Conservation (phyloP, 2,329 filamentous ascomycete genomes). For the Alternaria metachromatica region DNA sequence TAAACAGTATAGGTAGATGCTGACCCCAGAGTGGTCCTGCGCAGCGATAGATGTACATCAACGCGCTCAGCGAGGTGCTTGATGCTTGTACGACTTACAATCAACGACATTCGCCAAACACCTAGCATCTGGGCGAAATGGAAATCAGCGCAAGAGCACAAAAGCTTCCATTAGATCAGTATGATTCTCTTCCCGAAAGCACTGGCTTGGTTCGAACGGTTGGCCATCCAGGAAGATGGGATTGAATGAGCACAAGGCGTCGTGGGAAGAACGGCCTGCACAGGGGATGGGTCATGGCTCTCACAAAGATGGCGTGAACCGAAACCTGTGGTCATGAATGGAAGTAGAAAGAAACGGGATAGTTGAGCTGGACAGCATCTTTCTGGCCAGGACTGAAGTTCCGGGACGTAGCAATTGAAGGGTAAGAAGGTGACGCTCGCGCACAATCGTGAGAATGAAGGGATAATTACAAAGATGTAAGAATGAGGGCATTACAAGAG, state of each 20-base stretch:
- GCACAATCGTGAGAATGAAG: background rate
- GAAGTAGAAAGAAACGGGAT: background rate
- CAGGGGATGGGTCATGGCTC: background rate
- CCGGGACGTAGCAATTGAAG: background rate
- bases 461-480: background rate
- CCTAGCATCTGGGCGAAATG: background rate
- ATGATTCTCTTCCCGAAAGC: accelerated
- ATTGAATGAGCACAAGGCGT: background rate
- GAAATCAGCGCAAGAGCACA: background rate
- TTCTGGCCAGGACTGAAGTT: background rate
- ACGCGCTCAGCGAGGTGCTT: background rate
- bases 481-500: background rate
- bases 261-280: background rate
- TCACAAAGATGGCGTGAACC: background rate
- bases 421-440: background rate
- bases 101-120: background rate
- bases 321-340: background rate
- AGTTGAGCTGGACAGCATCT: background rate
- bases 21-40: background rate
- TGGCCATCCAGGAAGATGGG: accelerated
- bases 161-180: background rate
- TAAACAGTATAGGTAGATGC: background rate
- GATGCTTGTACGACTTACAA: background rate
- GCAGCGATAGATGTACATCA: background rate
- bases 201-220: background rate